These are phyloP conservation scores for Thuidium tamariscinum DNA, from an alignment of 225 moss, liverwort and hornwort species.

Conservation along the genomic window DNA sequence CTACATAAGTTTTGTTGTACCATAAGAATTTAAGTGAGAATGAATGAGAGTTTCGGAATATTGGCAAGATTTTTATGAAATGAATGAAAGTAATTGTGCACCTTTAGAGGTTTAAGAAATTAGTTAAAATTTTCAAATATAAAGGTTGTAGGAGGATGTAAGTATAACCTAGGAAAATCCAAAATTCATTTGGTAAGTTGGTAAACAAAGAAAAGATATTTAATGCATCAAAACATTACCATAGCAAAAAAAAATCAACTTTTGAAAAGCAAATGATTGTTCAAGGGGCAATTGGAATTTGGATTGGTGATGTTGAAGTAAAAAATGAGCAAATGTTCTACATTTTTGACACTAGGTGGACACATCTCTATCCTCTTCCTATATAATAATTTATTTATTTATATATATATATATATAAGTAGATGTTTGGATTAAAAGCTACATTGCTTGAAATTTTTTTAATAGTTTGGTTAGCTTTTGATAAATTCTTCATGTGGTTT, in stretches of 20 bases:
- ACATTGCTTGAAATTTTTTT: too few relatives aligned
- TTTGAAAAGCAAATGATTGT: neutral
- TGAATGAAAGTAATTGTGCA: neutral
- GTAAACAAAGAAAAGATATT: neutral
- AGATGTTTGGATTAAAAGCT: too few relatives aligned
- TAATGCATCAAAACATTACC: neutral
- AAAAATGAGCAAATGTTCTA: rapidly evolving
- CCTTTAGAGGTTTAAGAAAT: rapidly evolving
- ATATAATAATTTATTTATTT: too few relatives aligned
- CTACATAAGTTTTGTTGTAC: neutral
- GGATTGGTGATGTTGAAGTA: neutral
- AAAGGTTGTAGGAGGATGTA: neutral
- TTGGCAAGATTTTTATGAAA: neutral
- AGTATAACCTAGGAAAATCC: neutral
- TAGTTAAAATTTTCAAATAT: neutral
- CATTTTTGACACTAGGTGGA: neutral
- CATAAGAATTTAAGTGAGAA: neutral
- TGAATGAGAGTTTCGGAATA: neutral
- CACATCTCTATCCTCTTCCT: too few relatives aligned
- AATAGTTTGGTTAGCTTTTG: neutral
- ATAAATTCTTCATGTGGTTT: neutral
- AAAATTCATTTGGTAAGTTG: neutral
- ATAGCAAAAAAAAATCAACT: neutral
- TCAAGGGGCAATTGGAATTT: neutral
- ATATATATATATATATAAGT: too few relatives aligned